Percentiles rank a stretch among this genome's conserved stretches.
phyloP scores from a whole-genome alignment of 495 filamentous ascomycete genomes.

The Hypomontagnella monticulosa region DNA sequence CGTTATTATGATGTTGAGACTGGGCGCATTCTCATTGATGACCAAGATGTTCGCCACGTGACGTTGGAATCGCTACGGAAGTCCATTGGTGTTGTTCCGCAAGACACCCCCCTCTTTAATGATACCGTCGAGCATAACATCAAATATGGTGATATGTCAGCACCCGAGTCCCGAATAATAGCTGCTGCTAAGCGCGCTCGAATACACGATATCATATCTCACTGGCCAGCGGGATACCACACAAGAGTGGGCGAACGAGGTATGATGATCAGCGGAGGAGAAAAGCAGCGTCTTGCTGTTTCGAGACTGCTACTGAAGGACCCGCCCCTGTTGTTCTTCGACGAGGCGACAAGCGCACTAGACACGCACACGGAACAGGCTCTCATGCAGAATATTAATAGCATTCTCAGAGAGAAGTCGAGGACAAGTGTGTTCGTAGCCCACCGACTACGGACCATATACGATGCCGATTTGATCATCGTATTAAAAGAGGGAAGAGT shows the following conservation, averaged over 20 bases:
- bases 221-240: constrained; percentile 84
- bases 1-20: constrained; percentile 91
- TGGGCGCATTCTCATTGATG: constrained; percentile 90
- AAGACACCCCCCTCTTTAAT: constrained; percentile 97
- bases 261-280: constrained; percentile 97
- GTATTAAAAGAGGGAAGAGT: constrained; percentile 86
- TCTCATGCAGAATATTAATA: constrained; percentile 91
- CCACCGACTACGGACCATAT: constrained; percentile 91
- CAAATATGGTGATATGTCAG: constrained; percentile 87
- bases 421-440: constrained; percentile 95
- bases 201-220: constrained; percentile 82
- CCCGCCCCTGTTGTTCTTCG: constrained; percentile 92
- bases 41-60: constrained; percentile 89
- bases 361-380: constrained; percentile 97
- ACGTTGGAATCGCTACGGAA: constrained; percentile 82
- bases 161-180: constrained; percentile 74
- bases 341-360: constrained; percentile 95
- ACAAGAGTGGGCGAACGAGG: constrained; percentile 96
- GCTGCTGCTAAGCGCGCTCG: constrained; percentile 81
- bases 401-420: constrained; percentile 86
- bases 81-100: constrained; percentile 93
- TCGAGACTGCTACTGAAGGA: constrained; percentile 90
- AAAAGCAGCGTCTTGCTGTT: constrained; percentile 93
- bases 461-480: constrained; percentile 92
- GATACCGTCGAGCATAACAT: constrained; percentile 96